phyloP scores from a whole-genome alignment of 2,329 filamentous ascomycete species.

The Aspergillus texensis region DNA sequence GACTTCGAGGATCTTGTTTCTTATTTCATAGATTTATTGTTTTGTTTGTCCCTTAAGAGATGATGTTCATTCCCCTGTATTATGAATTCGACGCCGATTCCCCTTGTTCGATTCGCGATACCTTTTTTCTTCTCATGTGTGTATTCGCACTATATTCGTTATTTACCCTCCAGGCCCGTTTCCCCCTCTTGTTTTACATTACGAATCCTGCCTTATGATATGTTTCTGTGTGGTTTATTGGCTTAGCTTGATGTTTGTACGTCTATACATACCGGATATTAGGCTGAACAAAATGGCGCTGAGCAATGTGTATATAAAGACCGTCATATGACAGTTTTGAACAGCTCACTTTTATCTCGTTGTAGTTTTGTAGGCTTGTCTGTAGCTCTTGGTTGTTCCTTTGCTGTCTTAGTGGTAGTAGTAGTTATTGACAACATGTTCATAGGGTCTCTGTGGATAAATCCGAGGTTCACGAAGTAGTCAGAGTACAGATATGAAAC shows the following conservation, averaged over 20 bases:
- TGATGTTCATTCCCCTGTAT: conserved; percentile 27
- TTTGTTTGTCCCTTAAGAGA: conserved; percentile 14
- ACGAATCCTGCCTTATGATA: conserved; percentile 18
- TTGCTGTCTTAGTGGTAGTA: neutral
- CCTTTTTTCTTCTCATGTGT: conserved; percentile 20
- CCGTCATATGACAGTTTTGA: conserved; percentile 1
- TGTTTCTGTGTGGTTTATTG: conserved; percentile 10
- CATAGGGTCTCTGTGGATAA: neutral
- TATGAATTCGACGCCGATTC: conserved; percentile 32
- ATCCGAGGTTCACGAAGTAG: neutral
- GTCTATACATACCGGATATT: conserved; percentile 14
- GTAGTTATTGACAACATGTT: neutral
- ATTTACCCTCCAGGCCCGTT: conserved; percentile 8
- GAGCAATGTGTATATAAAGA: conserved; percentile 4
- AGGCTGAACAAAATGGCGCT: conserved; percentile 1
- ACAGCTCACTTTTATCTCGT: neutral
- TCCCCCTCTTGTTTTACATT: conserved; percentile 8
- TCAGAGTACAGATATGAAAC: neutral
- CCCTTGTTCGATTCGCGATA: conserved; percentile 23
- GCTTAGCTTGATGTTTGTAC: conserved; percentile 8
- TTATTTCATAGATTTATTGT: conserved; percentile 13
- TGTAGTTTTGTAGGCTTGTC: neutral
- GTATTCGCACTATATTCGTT: conserved; percentile 9
- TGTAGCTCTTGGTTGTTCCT: neutral
- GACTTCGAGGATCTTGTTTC: neutral